Evolutionary conservation across 78 protist species (phyloP).

Genomic region (Salpingoeca rosetta): DNA sequence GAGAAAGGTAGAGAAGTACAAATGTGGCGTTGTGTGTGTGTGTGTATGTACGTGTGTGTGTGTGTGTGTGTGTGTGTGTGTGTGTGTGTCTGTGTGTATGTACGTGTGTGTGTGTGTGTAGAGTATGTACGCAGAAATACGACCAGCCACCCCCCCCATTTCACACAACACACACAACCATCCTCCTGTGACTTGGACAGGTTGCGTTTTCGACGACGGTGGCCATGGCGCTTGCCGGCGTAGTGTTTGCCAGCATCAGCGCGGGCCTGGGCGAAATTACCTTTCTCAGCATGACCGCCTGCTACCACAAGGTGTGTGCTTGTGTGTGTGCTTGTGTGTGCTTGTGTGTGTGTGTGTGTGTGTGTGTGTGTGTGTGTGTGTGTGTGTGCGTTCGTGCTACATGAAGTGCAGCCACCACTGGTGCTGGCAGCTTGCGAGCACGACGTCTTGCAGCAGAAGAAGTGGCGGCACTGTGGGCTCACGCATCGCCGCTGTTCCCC

Average conservation of each 20-base stretch:
- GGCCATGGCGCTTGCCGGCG: neutral
- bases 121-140: too few relatives aligned
- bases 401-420: neutral
- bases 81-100: neutral
- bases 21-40: neutral
- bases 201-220: neutral
- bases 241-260: neutral
- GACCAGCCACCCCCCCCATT: neutral
- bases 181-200: neutral
- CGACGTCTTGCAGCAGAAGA: neutral
- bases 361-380: too few relatives aligned
- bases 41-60: too few relatives aligned
- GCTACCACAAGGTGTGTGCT: neutral
- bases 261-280: neutral
- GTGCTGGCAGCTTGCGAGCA: neutral
- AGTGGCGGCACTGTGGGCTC: too few relatives aligned
- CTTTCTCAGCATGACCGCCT: neutral
- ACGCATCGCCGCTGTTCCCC: neutral
- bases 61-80: slow-evolving; percentile 4
- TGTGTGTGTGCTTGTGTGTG: neutral
- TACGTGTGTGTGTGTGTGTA: too few relatives aligned
- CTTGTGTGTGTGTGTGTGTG: too few relatives aligned
- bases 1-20: neutral
- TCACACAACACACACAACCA: neutral
- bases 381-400: too few relatives aligned